Evolutionary conservation across 2,329 filamentous ascomycete genomes (phyloP).

Genomic region (Catunica adiposa): DNA sequence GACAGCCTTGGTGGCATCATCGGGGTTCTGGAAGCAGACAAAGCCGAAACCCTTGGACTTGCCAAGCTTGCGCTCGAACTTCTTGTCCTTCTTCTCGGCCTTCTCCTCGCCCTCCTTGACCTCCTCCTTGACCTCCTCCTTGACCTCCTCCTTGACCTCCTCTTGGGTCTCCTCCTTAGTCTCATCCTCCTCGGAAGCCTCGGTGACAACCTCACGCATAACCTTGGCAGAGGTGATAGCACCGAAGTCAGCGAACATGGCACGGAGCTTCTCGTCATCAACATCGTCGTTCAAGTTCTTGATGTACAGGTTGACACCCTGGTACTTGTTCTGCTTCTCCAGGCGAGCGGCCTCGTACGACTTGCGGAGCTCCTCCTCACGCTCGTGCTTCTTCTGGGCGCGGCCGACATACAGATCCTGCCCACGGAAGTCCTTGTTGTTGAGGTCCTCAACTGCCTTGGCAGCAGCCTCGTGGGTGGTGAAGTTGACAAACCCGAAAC

Average conservation of each 20-base stretch:
- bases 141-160: constrained; percentile 24
- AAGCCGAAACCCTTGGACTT: constrained; percentile 99
- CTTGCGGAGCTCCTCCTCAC: constrained; percentile 96
- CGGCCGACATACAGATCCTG: constrained; percentile 96
- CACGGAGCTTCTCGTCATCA: constrained; percentile 92
- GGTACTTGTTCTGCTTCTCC: constrained; percentile 98
- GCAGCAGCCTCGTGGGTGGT: constrained; percentile 74
- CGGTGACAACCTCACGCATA: constrained; percentile 66
- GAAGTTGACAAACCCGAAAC: constrained; percentile 94
- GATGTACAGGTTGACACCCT: constrained; percentile 98
- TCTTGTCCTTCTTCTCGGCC: constrained; percentile 24
- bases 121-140: constrained; percentile 34
- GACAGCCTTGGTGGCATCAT: constrained; percentile 97
- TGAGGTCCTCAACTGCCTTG: constrained; percentile 78
- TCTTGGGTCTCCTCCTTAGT: constrained; percentile 36
- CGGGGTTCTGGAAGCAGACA: constrained; percentile 98
- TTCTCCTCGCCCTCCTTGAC: constrained; percentile 36
- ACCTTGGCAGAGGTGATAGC: constrained; percentile 98
- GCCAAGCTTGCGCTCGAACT: constrained; percentile 53
- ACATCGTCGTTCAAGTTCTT: constrained; percentile 97
- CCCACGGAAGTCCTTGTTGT: constrained; percentile 79
- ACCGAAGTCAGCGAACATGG: constrained; percentile 80
- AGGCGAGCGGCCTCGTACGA: constrained; percentile 95
- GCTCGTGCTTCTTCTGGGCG: constrained; percentile 99
- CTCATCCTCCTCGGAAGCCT: constrained; percentile 37